Evolutionary conservation across 2,329 filamentous ascomycete species (phyloP).

Genomic region (Xylariaceae sp.): DNA sequence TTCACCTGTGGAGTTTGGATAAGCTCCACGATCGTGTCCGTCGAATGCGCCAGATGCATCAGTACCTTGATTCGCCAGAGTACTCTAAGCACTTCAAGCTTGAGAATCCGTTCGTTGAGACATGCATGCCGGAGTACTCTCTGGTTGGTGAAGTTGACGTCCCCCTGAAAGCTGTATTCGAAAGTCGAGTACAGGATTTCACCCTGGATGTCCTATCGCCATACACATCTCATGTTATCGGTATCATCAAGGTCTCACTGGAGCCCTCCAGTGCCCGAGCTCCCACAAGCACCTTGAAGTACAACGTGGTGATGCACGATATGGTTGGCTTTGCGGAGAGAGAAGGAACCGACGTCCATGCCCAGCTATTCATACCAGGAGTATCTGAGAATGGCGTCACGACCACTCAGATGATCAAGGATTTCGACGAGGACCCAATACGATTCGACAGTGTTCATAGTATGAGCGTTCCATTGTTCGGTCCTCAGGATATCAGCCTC

Average conservation of each 20-base stretch:
- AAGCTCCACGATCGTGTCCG: slow-evolving; percentile 84
- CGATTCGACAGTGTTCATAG: slow-evolving; percentile 97
- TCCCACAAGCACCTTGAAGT: slow-evolving; percentile 87
- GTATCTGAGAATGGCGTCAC: slow-evolving; percentile 87
- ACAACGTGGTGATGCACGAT: slow-evolving; percentile 98
- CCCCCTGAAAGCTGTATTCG: slow-evolving; percentile 86
- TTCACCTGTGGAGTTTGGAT: slow-evolving; percentile 90
- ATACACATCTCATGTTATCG: slow-evolving; percentile 84
- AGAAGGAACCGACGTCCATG: slow-evolving; percentile 92
- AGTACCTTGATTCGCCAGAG: slow-evolving; percentile 92
- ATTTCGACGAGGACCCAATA: slow-evolving; percentile 88
- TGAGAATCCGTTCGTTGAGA: slow-evolving; percentile 88
- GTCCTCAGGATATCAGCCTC: slow-evolving; percentile 67
- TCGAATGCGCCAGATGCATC: slow-evolving; percentile 93
- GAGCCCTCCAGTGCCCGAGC: slow-evolving; percentile 92
- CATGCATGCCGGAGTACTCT: slow-evolving; percentile 87
- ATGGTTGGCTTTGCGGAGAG: slow-evolving; percentile 90
- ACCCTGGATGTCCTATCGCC: slow-evolving; percentile 85
- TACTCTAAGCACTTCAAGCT: slow-evolving; percentile 89
- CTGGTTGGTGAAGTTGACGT: slow-evolving; percentile 90
- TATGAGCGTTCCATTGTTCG: slow-evolving; percentile 85
- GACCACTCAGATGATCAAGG: slow-evolving; percentile 88
- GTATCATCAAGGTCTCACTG: slow-evolving; percentile 82
- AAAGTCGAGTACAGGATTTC: slow-evolving; percentile 91
- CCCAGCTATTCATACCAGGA: slow-evolving; percentile 91